A percentile compares a stretch with the other conserved stretches of the same genome.
phyloP scores from a whole-genome alignment of 2,329 filamentous ascomycete genomes.

The Gyromitra esculenta region DNA sequence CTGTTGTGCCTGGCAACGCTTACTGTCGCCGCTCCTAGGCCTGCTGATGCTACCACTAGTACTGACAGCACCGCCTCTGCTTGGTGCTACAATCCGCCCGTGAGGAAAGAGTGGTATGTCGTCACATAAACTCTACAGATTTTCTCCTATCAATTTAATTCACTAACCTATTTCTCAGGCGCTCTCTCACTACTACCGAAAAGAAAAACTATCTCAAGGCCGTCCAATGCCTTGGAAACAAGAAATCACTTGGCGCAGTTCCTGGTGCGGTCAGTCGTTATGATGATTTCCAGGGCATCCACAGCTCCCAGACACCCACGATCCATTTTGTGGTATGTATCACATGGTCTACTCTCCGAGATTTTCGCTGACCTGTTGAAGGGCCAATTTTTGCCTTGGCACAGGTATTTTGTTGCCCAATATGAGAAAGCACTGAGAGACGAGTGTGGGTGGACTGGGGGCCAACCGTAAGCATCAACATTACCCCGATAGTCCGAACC shows the following conservation, averaged over 20 bases:
- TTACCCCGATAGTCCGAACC: constrained; percentile 57
- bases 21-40: constrained; percentile 7
- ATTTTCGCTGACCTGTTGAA: constrained; percentile 18
- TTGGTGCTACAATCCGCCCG: constrained; percentile 15
- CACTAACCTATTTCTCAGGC: constrained; percentile 37
- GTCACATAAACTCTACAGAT: not conserved
- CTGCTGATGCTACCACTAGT: not conserved
- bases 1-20: constrained; percentile 23
- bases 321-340: constrained; percentile 59
- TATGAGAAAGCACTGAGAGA: constrained; percentile 61
- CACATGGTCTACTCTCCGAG: not conserved
- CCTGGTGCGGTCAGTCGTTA: constrained; percentile 60
- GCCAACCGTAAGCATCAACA: constrained; percentile 62
- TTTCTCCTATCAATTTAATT: not conserved
- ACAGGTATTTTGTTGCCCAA: constrained; percentile 62
- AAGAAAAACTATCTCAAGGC: constrained; percentile 60
- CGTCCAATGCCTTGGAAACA: constrained; percentile 61
- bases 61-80: not conserved
- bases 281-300: constrained; percentile 62
- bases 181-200: constrained; percentile 52
- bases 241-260: constrained; percentile 59
- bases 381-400: constrained; percentile 62
- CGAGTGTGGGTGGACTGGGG: constrained; percentile 63
- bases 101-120: constrained; percentile 45
- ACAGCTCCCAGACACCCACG: constrained; percentile 60